Base-by-base conservation (phyloP, 2,329 filamentous ascomycete species). In the Sarocladium brachiariae region DNA sequence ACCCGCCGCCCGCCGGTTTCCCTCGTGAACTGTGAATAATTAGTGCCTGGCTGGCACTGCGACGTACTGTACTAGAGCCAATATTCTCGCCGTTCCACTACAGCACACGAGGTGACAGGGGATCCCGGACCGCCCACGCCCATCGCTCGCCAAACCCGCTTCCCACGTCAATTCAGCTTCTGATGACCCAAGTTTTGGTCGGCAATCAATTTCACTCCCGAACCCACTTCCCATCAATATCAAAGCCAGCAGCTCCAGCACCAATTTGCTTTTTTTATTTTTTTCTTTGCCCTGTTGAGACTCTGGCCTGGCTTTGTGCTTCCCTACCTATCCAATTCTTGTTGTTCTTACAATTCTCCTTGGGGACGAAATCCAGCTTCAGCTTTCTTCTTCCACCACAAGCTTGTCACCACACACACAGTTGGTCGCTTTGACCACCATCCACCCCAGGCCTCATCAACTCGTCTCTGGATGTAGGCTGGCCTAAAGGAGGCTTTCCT, bases 171-270 rank as follows among this genome's bases (percentile, higher is more conserved):
- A 47, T 47, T 43, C 39, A 43, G 39, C 39, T 30, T 13, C 7
- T 43, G 39, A 23, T 16, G 21, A 43, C 21, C 21, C 6, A 43
- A 43, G 39, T 23, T 43, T 43, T n/a, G n/a, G 39, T 23, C 43
- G 43, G 43, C 43, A 47, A 31, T 47, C 43, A 47, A 47, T 47
- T 47, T 47, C 43, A 47, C 43, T 47, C 43, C 43, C 43, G 43
- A 47, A 47, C 43, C 43, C 43, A 47, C 43, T 31, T 47, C 27
- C 33, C 43, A 16, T 47, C 27, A 33, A 47, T 47, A 47, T 47
- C 43, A 47, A 47, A 47, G 43, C 43, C 25, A 43, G n/a, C n/a
- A n/a, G 21, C 39, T 21, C 43, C 43, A 47, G 43, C 43, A 25
- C 39, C 23, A 43, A 43, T 10, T 25, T 16, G 8, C 9, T 27